Evolutionary conservation across 768 basidiomycete species (phyloP).

Genomic region (Xanthoconium stramineum): DNA sequence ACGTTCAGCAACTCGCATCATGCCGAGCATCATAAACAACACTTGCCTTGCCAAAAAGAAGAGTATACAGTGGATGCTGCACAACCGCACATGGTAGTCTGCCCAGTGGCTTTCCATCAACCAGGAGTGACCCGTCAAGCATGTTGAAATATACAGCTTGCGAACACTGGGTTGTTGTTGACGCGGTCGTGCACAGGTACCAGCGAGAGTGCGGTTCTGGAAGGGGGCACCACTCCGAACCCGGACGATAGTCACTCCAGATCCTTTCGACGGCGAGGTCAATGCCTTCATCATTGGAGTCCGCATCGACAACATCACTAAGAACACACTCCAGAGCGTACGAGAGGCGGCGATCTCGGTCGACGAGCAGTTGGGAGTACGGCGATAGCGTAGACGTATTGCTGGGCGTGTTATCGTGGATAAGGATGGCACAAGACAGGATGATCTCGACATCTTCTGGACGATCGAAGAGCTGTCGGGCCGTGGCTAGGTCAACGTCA

Average conservation of each 20-base stretch:
- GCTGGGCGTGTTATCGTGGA: slow-evolving; percentile 29
- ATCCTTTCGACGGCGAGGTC: slow-evolving; percentile 16
- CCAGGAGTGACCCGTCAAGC: slow-evolving; percentile 26
- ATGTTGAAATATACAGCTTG: slow-evolving; percentile 41
- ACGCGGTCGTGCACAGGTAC: slow-evolving; percentile 15
- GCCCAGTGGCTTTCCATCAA: slow-evolving; percentile 28
- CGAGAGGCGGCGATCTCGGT: slow-evolving; percentile 32
- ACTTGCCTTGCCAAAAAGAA: slow-evolving; percentile 37
- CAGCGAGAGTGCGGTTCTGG: slow-evolving; percentile 10
- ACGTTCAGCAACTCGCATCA: neutral
- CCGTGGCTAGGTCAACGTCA: slow-evolving; percentile 12
- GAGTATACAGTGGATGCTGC: slow-evolving; percentile 14
- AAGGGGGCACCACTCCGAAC: slow-evolving; percentile 23
- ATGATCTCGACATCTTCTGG: slow-evolving; percentile 26
- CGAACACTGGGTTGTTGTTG: slow-evolving; percentile 1
- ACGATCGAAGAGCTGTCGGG: slow-evolving; percentile 16
- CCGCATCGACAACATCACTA: neutral
- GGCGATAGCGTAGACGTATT: neutral
- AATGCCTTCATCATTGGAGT: slow-evolving; percentile 4
- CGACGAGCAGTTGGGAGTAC: slow-evolving; percentile 17
- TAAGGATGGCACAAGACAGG: slow-evolving; percentile 32
- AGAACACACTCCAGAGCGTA: slow-evolving; percentile 25
- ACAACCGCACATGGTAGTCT: slow-evolving; percentile 35
- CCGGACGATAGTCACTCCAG: slow-evolving; percentile 32
- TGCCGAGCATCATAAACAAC: neutral